Evolutionary conservation across 2,329 filamentous ascomycete species (phyloP), one percentile per base, ranked within the genome.

Genomic region (Sphaerostilbella broomeana): DNA sequence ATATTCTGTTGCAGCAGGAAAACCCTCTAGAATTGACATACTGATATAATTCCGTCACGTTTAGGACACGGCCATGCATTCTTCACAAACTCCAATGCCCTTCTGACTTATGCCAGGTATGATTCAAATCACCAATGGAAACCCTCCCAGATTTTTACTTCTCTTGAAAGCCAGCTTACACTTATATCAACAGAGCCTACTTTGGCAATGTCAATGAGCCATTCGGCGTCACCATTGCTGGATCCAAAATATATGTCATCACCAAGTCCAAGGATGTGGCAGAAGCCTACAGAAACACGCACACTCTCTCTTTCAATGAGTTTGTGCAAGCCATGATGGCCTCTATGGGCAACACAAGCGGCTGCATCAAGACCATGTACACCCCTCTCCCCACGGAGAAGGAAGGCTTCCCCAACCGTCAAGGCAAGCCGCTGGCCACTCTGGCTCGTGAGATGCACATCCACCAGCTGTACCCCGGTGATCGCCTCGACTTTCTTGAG

Each of bases 241-340:
- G 51, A 9, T 33, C 29, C 8, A 53, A 38, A 6, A 44, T 50
- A n/a, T 57, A 57, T 31, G 43, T 57, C 16, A 35, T 56, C 2
- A 50, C 51, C 5, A 33, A 51, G 10, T 19, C 45, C 1, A 46
- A 52, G 26, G 40, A 55, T n/a, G 42, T 44, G 2, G 46, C 42
- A 1, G 44, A 50, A 10, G 47, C 50, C 12, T 51, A 56, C 44
- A 45, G 48, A 11, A 48, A 56, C 38, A 46, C 21, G 10, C 27
- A 52, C 6, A 44, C 51, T 2, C 43, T 57, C 4, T 50, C 50
- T 2, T 51, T 53, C 25, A 43, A 57, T 3, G 35, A 49, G 7
- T 49, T 55, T 32, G 45, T 51, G 25, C 47, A 56, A 29, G 24
- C 18, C 13, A 22, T 52, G 29, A 44, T 57, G 38, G 24, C 44